phyloP scores from a whole-genome alignment of 441 rosid species.

The Metrosideros polymorpha region DNA sequence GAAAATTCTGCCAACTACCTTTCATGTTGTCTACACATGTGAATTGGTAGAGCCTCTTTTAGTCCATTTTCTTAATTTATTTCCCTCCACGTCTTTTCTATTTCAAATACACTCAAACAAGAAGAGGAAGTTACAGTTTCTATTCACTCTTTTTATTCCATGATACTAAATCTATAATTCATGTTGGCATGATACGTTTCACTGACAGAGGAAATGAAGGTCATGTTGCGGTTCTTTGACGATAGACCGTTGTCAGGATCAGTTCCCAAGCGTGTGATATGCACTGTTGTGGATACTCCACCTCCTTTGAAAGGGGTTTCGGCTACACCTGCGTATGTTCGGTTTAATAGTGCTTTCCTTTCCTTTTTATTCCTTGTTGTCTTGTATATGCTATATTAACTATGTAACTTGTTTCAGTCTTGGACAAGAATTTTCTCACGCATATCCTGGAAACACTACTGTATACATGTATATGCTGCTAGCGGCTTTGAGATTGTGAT shows the following conservation, averaged over 20 bases:
- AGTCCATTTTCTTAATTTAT: neutral
- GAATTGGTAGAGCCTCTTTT: neutral
- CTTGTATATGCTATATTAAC: neutral
- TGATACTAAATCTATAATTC: neutral
- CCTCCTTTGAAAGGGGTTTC: conserved; percentile 54
- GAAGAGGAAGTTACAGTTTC: neutral
- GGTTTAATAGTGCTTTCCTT: neutral
- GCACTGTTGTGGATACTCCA: conserved; percentile 65
- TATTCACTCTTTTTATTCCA: neutral
- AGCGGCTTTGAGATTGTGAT: neutral
- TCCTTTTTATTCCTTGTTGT: neutral
- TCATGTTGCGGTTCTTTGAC: conserved; percentile 59
- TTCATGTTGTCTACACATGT: neutral
- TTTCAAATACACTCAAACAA: neutral
- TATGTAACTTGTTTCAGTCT: neutral
- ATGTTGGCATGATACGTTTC: conserved; percentile 4
- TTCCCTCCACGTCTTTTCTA: neutral
- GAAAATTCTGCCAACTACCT: neutral
- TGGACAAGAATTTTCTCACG: neutral
- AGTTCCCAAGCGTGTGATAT: conserved; percentile 74
- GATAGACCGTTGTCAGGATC: conserved; percentile 76
- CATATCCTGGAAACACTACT: neutral
- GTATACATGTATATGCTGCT: neutral
- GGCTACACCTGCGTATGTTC: conserved; percentile 59
- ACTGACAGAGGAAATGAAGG: conserved; percentile 76